Evolutionary conservation across 2,329 filamentous ascomycete species (phyloP).

Genomic region (Fusarium musae): DNA sequence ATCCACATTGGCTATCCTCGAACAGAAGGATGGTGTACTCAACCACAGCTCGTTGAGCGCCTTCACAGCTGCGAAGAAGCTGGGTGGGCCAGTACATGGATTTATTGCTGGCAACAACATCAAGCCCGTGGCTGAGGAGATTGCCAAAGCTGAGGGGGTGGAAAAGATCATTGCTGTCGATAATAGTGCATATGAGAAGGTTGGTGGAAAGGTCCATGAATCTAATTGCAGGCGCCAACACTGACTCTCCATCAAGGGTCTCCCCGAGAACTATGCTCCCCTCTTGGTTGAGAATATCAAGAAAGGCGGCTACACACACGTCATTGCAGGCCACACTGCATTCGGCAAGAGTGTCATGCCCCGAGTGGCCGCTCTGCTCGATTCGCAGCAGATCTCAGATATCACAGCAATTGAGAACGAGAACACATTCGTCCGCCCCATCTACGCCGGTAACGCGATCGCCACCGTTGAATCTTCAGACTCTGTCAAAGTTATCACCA

Average conservation of each 20-base stretch:
- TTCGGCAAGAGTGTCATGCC: conserved; percentile 97
- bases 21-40: conserved; percentile 91
- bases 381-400: conserved; percentile 93
- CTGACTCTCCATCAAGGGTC: conserved; percentile 65
- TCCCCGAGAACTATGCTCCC: conserved; percentile 94
- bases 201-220: conserved; percentile 49
- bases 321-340: conserved; percentile 89
- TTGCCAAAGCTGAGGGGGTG: conserved; percentile 87
- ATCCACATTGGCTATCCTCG: conserved; percentile 90
- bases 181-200: conserved; percentile 92
- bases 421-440: conserved; percentile 94
- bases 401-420: conserved; percentile 87
- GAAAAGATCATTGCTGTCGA: conserved; percentile 93
- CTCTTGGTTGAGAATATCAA: conserved; percentile 96
- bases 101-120: conserved; percentile 87
- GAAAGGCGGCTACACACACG: conserved; percentile 91
- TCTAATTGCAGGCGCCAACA: background rate
- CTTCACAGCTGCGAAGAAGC: conserved; percentile 84
- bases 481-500: conserved; percentile 86
- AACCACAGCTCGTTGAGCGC: conserved; percentile 84
- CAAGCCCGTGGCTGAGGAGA: conserved; percentile 81
- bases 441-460: conserved; percentile 98
- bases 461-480: conserved; percentile 94
- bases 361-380: conserved; percentile 88
- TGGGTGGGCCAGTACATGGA: conserved; percentile 86